A percentile compares a stretch with the other conserved stretches of the same genome.
Conservation (phyloP, 2,329 filamentous ascomycete genomes). For the Phaeosphaeriaceae sp. region DNA sequence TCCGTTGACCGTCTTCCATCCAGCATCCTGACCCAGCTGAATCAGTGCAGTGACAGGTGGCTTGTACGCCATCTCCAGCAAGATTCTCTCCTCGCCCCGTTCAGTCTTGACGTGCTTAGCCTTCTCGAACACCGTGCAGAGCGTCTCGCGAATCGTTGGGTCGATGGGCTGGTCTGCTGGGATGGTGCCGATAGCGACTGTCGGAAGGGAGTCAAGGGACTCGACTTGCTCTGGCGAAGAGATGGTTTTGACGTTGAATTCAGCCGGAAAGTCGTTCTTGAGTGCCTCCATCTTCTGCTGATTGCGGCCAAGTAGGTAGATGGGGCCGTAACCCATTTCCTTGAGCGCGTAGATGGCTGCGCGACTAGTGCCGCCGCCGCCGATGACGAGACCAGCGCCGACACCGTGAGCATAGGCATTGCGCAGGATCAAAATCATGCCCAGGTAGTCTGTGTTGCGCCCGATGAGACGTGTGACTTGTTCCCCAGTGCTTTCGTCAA, state of each 20-base stretch:
- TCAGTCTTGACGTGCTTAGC: slow-evolving; percentile 27
- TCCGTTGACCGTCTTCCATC: slow-evolving; percentile 85
- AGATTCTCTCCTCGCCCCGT: slow-evolving; percentile 54
- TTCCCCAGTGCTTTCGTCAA: slow-evolving; percentile 49
- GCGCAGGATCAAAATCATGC: slow-evolving; percentile 82
- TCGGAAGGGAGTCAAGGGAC: slow-evolving; percentile 58
- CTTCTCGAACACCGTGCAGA: slow-evolving; percentile 62
- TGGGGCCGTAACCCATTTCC: slow-evolving; percentile 80
- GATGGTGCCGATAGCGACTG: slow-evolving; percentile 86
- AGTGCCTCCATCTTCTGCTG: slow-evolving; percentile 71
- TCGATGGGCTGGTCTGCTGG: slow-evolving; percentile 89
- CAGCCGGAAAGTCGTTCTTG: slow-evolving; percentile 72
- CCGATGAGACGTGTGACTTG: slow-evolving; percentile 68
- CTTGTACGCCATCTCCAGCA: slow-evolving; percentile 97
- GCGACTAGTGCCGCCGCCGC: slow-evolving; percentile 88
- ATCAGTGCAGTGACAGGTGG: slow-evolving; percentile 84
- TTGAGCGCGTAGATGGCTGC: slow-evolving; percentile 90
- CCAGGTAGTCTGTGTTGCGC: slow-evolving; percentile 95
- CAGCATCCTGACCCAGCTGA: slow-evolving; percentile 76
- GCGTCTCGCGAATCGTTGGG: slow-evolving; percentile 67
- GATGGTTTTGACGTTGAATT: slow-evolving; percentile 70
- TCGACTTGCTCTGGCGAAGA: slow-evolving; percentile 59
- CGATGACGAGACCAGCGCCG: slow-evolving; percentile 78
- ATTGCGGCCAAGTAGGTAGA: slow-evolving; percentile 86
- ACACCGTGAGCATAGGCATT: slow-evolving; percentile 62